These are phyloP conservation scores for Pinguiococcus pyrenoidosus DNA, from an alignment of 108 stramenopile species.

Conservation along the genomic window DNA sequence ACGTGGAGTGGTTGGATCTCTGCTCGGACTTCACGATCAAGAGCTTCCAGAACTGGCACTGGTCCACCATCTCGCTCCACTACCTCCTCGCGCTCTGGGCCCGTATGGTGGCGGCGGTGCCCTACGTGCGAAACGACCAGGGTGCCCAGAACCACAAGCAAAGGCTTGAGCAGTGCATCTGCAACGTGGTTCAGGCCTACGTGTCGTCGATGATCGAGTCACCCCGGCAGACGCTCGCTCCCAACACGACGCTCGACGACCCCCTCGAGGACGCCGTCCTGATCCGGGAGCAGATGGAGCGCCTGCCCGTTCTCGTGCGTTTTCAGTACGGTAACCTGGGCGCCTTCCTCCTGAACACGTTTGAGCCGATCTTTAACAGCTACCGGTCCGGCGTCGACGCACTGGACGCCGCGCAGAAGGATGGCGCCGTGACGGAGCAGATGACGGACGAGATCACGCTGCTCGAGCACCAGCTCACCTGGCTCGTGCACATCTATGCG, in stretches of 20 bases:
- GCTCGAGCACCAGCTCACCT: conserved; percentile 82
- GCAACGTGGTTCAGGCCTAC: conserved; percentile 65
- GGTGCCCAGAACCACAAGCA: conserved; percentile 71
- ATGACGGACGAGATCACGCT: conserved; percentile 3
- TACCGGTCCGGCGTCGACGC: conserved; percentile 60
- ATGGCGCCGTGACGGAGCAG: conserved; percentile 11
- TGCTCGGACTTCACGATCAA: conserved; percentile 77
- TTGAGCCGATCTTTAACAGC: conserved; percentile 66
- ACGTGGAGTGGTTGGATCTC: conserved; percentile 82
- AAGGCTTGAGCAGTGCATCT: conserved; percentile 45
- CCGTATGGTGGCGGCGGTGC: conserved; percentile 86
- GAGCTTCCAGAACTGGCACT: conserved; percentile 87
- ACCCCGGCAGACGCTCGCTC: conserved; percentile 64
- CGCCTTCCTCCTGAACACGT: conserved; percentile 59
- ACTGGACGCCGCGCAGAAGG: conserved; percentile 44
- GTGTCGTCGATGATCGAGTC: conserved; percentile 85
- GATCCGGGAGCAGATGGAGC: conserved; percentile 89
- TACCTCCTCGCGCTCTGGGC: conserved; percentile 92
- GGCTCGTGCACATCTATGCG: conserved; percentile 85
- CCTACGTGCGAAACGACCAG: conserved; percentile 79
- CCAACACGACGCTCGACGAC: conserved; percentile 73
- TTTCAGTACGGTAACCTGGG: conserved; percentile 74
- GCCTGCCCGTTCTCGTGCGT: conserved; percentile 78
- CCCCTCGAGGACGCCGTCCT: conserved; percentile 68
- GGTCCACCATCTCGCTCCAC: conserved; percentile 83